Percentiles rank a stretch among this genome's conserved stretches.
phyloP scores from a whole-genome alignment of 805 yeast genomes.

The Candida railenensis region DNA sequence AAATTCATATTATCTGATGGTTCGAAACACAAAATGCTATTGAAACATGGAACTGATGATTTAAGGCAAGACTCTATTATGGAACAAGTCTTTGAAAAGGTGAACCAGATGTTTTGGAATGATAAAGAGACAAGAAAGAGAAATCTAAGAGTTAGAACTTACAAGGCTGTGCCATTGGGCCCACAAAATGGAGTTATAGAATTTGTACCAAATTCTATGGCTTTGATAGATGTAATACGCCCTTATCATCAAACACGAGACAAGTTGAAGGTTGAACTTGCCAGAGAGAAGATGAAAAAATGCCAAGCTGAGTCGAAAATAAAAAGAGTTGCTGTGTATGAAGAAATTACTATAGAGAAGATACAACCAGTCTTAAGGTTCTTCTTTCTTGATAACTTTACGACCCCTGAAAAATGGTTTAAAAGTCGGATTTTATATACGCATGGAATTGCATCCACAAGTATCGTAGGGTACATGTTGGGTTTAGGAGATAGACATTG shows the following conservation, averaged over 20 bases:
- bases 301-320: slow-evolving; percentile 46
- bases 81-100: slow-evolving; percentile 95
- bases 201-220: slow-evolving; percentile 74
- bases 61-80: slow-evolving; percentile 93
- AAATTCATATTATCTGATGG: slow-evolving; percentile 61
- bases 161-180: slow-evolving; percentile 87
- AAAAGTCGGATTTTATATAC: slow-evolving; percentile 61
- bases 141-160: slow-evolving; percentile 70
- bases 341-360: slow-evolving; percentile 41
- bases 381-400: slow-evolving; percentile 68
- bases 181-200: slow-evolving; percentile 87
- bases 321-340: slow-evolving; percentile 46
- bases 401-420: slow-evolving; percentile 75
- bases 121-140: slow-evolving; percentile 59
- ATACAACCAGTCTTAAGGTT: slow-evolving; percentile 67
- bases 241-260: slow-evolving; percentile 59
- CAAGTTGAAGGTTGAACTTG: slow-evolving; percentile 48
- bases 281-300: slow-evolving; percentile 62
- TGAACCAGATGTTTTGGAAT: slow-evolving; percentile 59
- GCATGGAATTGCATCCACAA: slow-evolving; percentile 77
- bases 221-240: slow-evolving; percentile 66
- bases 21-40: slow-evolving; percentile 49
- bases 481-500: slow-evolving; percentile 97
- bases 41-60: slow-evolving; percentile 90
- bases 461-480: slow-evolving; percentile 82